phyloP scores from a whole-genome alignment of 441 rosid species.

The Metrosideros polymorpha region DNA sequence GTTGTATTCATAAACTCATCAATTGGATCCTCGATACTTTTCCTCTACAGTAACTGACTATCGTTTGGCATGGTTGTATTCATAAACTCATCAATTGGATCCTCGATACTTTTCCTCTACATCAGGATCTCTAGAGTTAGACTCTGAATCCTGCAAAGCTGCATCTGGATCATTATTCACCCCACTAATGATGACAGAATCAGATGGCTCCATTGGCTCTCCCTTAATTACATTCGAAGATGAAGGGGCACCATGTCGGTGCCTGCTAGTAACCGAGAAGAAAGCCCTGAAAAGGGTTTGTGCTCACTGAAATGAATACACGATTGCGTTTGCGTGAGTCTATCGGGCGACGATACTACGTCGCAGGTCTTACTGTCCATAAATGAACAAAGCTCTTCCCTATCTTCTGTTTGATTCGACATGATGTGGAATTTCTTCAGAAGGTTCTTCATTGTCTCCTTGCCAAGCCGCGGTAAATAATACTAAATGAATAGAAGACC shows the following conservation, averaged over 20 bases:
- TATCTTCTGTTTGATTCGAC: slow-evolving; percentile 55
- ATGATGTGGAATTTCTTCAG: slow-evolving; percentile 76
- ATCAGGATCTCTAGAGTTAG: slow-evolving; percentile 65
- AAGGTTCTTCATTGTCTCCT: slow-evolving; percentile 71
- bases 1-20: no score
- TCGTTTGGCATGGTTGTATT: no score
- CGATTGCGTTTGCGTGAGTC: slow-evolving; percentile 22
- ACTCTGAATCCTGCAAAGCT: slow-evolving; percentile 39
- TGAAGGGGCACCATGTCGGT: slow-evolving; percentile 58
- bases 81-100: no score
- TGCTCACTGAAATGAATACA: slow-evolving; percentile 33
- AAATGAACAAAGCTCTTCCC: slow-evolving; percentile 55
- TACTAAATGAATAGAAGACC: slow-evolving; percentile 46
- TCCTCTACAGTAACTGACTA: no score
- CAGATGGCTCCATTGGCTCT: slow-evolving; percentile 35
- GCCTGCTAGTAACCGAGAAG: slow-evolving; percentile 58
- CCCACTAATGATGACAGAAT: slow-evolving; percentile 27
- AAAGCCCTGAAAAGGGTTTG: slow-evolving; percentile 69
- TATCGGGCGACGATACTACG: slow-evolving; percentile 23
- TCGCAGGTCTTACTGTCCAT: slow-evolving; percentile 37
- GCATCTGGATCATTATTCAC: slow-evolving; percentile 38
- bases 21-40: no score
- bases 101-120: slow-evolving; percentile 96
- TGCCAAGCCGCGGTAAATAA: slow-evolving; percentile 19
- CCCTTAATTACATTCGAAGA: slow-evolving; percentile 45